These are phyloP conservation scores for Brassica rapa DNA, from an alignment of 345 rosid genomes.

Conservation along the genomic window DNA sequence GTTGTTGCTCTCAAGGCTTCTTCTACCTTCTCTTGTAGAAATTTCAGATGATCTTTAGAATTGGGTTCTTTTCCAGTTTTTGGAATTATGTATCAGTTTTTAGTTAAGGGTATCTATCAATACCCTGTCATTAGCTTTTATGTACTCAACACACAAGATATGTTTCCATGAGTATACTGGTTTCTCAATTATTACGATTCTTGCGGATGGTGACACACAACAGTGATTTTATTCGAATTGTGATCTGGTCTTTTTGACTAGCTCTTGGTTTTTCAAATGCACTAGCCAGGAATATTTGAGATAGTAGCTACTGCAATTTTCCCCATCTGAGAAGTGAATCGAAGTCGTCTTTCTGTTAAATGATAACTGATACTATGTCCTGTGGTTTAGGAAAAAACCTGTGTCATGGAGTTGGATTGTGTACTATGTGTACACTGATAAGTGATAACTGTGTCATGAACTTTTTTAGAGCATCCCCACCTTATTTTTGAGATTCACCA, in stretches of 20 bases:
- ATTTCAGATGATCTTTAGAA: slow-evolving; percentile 33
- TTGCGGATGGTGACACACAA: background rate
- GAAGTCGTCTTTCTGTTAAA: background rate
- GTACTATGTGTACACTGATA: background rate
- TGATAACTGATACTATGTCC: background rate
- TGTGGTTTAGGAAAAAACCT: background rate
- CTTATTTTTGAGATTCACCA: background rate
- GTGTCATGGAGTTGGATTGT: background rate
- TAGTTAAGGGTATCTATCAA: slow-evolving; percentile 21
- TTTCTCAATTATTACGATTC: slow-evolving; percentile 1
- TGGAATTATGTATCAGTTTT: background rate
- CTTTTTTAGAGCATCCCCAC: background rate
- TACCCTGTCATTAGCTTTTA: slow-evolving; percentile 16
- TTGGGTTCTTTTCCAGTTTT: background rate
- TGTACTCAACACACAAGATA: slow-evolving; percentile 13
- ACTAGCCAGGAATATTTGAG: background rate
- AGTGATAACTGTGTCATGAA: background rate
- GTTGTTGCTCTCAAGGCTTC: slow-evolving; percentile 22
- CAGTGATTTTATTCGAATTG: too few relatives aligned
- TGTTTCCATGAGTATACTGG: slow-evolving; percentile 10
- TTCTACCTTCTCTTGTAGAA: slow-evolving; percentile 34
- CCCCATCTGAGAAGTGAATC: background rate
- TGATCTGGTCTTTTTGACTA: background rate
- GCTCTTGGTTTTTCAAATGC: background rate
- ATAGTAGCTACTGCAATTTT: background rate